These are phyloP conservation scores for Mortierella antarctica DNA, from an alignment of 192 early-diverging fungal genomes.

Conservation along the genomic window DNA sequence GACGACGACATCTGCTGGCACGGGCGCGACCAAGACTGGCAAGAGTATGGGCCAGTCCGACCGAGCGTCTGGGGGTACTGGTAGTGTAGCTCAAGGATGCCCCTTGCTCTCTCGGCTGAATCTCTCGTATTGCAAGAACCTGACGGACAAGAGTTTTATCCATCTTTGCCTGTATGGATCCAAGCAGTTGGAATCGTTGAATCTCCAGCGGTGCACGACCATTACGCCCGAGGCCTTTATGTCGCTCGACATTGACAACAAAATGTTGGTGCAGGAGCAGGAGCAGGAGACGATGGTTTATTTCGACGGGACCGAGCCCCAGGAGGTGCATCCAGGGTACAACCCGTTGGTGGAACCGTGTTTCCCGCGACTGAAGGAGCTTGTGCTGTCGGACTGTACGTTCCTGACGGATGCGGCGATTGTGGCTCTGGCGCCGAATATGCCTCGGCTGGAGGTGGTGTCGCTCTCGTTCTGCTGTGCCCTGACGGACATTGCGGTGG, in stretches of 20 bases:
- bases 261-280: neutral
- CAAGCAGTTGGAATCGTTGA: conserved; percentile 65
- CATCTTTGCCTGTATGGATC: conserved; percentile 59
- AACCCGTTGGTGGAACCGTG: conserved; percentile 14
- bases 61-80: neutral
- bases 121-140: conserved; percentile 81
- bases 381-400: conserved; percentile 79
- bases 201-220: conserved; percentile 82
- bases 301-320: too few relatives aligned
- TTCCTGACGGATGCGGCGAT: conserved; percentile 79
- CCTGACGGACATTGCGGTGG: conserved; percentile 68
- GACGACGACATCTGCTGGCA: neutral
- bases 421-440: conserved; percentile 57
- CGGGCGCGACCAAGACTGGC: neutral
- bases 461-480: conserved; percentile 84
- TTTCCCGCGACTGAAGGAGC: conserved; percentile 58
- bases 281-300: neutral
- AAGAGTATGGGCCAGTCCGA: neutral
- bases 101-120: conserved; percentile 55
- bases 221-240: conserved; percentile 74
- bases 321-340: conserved; percentile 3
- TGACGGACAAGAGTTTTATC: conserved; percentile 70
- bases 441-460: conserved; percentile 64
- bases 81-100: conserved; percentile 8
- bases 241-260: conserved; percentile 9